Evolutionary conservation across 768 basidiomycete species (phyloP), one percentile per base, ranked within the genome.

Genomic region (Lactarius pseudohatsudake): DNA sequence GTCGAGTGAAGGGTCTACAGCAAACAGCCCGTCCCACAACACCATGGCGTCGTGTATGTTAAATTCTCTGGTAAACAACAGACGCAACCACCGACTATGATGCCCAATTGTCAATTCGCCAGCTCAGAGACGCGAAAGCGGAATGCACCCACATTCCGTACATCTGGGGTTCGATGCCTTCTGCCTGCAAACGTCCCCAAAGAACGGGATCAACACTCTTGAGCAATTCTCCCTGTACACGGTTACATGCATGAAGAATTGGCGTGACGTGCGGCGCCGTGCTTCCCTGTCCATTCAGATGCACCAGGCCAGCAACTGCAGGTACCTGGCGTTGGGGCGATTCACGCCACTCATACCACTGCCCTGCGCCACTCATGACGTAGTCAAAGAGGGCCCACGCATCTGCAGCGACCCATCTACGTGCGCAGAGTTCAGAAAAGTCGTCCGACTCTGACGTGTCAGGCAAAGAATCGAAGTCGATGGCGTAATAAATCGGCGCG

Each of bases 21-120:
- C 93, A 75, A 99, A 96, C 10, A 98, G 75, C 0, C 90, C 94
- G 75, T 99, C 97, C 97, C 97, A 98, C n/a, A 99, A 74, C 38
- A 84, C 80, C 86, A 99, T 86, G 0, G 92, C 85, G 67, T 92
- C 88, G 3, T 79, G 72, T 81, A 98, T 85, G 47, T 81, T 83
- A 71, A 98, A 90, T 76, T 99, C 97, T 57, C 97, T 84, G 4
- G 95, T 96, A 77, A 98, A 98, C 7, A 99, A 80, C 20, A 98
- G 79, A 41, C 97, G 84, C 11, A 98, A 80, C 95, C 96, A 98
- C 36, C 97, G 95, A 65, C 94, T 96, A 69, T 32, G 22, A 13
- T 18, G 30, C 62, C 50, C 72, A 16, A 57, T 74, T 55, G 74
- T 59, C 43, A 53, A 30, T 34, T 40, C 4, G 16, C 26, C 41